Conservation (phyloP, 75 land plant genomes). For the Isoetes taiwanensis region DNA sequence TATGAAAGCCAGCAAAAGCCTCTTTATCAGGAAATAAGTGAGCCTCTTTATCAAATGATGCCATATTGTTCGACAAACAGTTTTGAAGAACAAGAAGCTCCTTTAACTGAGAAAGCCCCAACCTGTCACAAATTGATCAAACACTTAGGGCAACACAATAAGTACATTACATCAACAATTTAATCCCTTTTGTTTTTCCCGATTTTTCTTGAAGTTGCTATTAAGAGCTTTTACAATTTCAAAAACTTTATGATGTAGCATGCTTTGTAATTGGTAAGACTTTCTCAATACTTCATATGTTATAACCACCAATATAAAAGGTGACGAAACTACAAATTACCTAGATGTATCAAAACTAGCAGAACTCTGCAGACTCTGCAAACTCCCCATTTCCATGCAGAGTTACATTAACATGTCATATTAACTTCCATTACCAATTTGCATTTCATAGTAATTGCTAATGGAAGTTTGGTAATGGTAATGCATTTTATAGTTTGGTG, state of each 20-base stretch:
- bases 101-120: constrained; percentile 93
- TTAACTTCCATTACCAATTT: too few relatives aligned
- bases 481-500: too few relatives aligned
- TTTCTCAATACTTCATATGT: neutral
- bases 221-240: constrained; percentile 82
- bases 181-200: constrained; percentile 72
- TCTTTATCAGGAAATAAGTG: too few relatives aligned
- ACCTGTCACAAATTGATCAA: constrained; percentile 65
- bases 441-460: too few relatives aligned
- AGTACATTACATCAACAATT: neutral
- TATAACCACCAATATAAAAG: neutral
- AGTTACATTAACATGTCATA: too few relatives aligned
- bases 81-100: constrained; percentile 91
- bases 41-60: too few relatives aligned
- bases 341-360: constrained; percentile 45
- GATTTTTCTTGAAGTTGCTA: constrained; percentile 91
- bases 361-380: constrained; percentile 69
- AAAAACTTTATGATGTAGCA: constrained; percentile 88
- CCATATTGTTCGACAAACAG: constrained; percentile 78
- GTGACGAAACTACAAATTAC: constrained; percentile 17
- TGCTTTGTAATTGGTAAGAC: constrained; percentile 22
- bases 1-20: too few relatives aligned
- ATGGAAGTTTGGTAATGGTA: too few relatives aligned
- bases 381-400: too few relatives aligned
- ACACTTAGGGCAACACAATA: too few relatives aligned